Evolutionary conservation across 257 asterid genomes (phyloP), one percentile per base, ranked within the genome.

Genomic region (Asclepias syriaca): DNA sequence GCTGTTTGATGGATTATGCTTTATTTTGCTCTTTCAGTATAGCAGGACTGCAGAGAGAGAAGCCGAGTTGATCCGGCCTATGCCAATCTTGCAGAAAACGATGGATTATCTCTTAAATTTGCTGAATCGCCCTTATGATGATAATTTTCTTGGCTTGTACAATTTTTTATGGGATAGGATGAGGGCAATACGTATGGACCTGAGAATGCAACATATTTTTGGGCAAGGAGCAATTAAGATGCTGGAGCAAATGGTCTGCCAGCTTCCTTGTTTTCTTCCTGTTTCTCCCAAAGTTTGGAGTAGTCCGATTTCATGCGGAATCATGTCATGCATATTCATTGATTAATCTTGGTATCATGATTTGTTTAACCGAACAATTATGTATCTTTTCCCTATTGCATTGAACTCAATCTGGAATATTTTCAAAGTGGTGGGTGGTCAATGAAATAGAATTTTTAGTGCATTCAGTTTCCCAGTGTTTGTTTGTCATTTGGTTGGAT

Each of bases 151-250:
- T 74, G 90, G 91, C 66, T 73, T 91, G 81, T 94, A 94, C 76
- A 94, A 94, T 90, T 95, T 95, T 82, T 85, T 95, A 77, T 95
- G 99, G 99, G 99, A 95, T 84, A 88, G 99, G 82, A 95, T 95
- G 99, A 84, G 99, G 56, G 98, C 98, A 68, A 82, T 92, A 69
- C 96, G 99, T 51, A 95, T 95, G 99, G 99, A 95, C 84, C 84
- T 95, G 84, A 92, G 99, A 85, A 95, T 95, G 99, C 99, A 95
- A 70, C 99, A 95, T 86, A 89, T 94, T 81, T 92, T 95, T 83
- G 78, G 88, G 82, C 75, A 78, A 24, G 89, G 84, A 81, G 99
- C 99, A 70, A 85, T 92, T 74, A 84, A 73, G 63, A 84, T 95
- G 98, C 89, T 95, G 89, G 99, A 95, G 88, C 99, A 95, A 80